A percentile compares a stretch with the other conserved stretches of the same genome.
Evolutionary conservation across 2,329 filamentous ascomycete species (phyloP).

Genomic region (Penicillium sp.): DNA sequence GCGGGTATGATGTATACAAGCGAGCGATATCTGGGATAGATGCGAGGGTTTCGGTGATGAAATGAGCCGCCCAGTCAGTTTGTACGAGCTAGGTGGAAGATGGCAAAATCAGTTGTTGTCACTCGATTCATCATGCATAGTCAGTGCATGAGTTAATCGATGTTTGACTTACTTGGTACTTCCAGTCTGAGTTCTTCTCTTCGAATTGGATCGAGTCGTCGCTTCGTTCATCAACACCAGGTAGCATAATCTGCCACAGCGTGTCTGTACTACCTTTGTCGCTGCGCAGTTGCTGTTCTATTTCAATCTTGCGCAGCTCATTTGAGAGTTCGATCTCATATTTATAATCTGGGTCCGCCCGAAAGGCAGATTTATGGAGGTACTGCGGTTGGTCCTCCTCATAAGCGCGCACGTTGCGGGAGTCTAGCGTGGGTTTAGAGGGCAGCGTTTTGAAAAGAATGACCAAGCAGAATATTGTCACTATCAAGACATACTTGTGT

Average conservation of each 20-base stretch:
- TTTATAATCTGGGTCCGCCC: constrained; percentile 26
- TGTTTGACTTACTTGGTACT: constrained; percentile 24
- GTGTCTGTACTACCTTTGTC: constrained; percentile 15
- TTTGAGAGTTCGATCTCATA: constrained; percentile 27
- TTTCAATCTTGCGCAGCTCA: constrained; percentile 27
- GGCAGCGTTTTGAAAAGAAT: constrained; percentile 14
- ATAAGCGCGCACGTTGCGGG: not conserved
- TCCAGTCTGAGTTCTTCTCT: constrained; percentile 29
- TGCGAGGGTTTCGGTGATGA: constrained; percentile 24
- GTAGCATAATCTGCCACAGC: constrained; percentile 34
- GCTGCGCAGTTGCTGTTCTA: constrained; percentile 10
- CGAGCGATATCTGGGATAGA: constrained; percentile 28
- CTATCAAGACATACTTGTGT: constrained; percentile 7
- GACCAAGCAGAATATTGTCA: constrained; percentile 4
- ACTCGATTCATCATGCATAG: too few species aligned
- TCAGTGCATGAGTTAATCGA: not conserved
- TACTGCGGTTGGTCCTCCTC: constrained; percentile 23
- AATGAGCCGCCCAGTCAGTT: constrained; percentile 26
- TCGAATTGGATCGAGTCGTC: constrained; percentile 28
- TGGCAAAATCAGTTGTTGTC: not conserved
- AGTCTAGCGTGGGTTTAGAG: constrained; percentile 5
- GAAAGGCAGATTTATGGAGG: constrained; percentile 30
- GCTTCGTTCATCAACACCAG: constrained; percentile 15
- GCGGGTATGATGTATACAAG: constrained; percentile 31
- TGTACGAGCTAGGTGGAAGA: constrained; percentile 27